phyloP scores from a whole-genome alignment of 2,329 filamentous ascomycete genomes.

The Aspergillus latus region DNA sequence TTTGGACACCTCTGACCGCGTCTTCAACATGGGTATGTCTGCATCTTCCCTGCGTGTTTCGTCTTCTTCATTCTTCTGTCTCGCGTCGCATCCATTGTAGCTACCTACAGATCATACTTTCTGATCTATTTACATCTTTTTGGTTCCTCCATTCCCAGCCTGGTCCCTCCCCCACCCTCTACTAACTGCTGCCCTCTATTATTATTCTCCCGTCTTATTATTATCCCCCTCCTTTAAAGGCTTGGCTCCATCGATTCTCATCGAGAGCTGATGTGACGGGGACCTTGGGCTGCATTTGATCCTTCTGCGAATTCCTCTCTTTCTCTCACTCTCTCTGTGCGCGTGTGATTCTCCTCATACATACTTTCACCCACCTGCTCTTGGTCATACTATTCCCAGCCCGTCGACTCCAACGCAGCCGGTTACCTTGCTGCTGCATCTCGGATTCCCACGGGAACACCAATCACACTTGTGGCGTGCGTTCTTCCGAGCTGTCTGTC shows the following conservation, averaged over 20 bases:
- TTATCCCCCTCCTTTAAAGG: conserved; percentile 4
- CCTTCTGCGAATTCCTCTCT: neutral
- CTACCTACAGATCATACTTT: conserved; percentile 4
- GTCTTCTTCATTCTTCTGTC: neutral
- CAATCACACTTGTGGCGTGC: conserved; percentile 17
- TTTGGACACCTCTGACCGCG: neutral
- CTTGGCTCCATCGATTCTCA: conserved; percentile 4
- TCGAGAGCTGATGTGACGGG: conserved; percentile 5
- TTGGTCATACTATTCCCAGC: conserved; percentile 8
- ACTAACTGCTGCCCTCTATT: conserved; percentile 9
- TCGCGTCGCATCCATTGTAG: neutral
- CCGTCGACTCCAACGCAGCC: conserved; percentile 6
- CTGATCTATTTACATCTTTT: conserved; percentile 8
- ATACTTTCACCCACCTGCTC: conserved; percentile 8
- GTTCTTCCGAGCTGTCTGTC: conserved; percentile 14
- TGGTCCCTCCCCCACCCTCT: conserved; percentile 5
- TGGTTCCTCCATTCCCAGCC: conserved; percentile 14
- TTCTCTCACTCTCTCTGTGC: neutral
- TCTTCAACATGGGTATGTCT: conserved; percentile 21
- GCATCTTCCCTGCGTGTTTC: neutral
- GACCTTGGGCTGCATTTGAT: conserved; percentile 2
- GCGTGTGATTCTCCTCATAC: neutral
- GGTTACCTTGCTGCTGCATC: conserved; percentile 10
- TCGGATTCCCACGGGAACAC: conserved; percentile 17
- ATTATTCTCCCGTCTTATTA: conserved; percentile 12